A percentile compares a stretch with the other conserved stretches of the same genome.
phyloP scores from a whole-genome alignment of 2,329 filamentous ascomycete genomes.

The Cercospora nicotianae region DNA sequence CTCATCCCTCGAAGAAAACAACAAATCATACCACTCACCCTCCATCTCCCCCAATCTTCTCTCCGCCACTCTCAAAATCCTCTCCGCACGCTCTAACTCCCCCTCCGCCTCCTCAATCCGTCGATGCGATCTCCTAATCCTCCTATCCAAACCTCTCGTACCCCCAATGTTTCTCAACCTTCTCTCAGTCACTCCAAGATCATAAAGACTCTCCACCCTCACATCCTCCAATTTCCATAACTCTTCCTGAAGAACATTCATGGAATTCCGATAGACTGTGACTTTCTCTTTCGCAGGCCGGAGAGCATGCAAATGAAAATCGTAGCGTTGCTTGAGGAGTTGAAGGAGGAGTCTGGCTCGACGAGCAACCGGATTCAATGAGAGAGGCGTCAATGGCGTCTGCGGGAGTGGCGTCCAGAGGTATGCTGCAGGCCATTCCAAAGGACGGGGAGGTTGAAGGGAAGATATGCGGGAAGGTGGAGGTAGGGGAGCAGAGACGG shows the following conservation, averaged over 20 bases:
- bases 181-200: neutral
- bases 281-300: neutral
- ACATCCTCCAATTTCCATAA: neutral
- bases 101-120: neutral
- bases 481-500: neutral
- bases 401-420: neutral
- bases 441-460: neutral
- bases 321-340: neutral
- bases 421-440: neutral
- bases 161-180: neutral
- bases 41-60: neutral
- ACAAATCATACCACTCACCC: neutral
- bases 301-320: neutral
- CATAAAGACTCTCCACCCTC: neutral
- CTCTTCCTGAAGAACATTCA: neutral
- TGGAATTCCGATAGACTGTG: neutral
- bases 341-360: neutral
- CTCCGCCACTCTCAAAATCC: neutral
- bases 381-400: neutral
- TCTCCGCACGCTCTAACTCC: neutral
- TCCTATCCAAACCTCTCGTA: neutral
- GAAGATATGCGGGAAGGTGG: neutral
- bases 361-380: neutral
- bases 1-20: neutral
- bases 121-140: neutral